These are phyloP conservation scores for Meyerozyma athensensis DNA, from an alignment of 1,139 yeast genomes.

Conservation along the genomic window DNA sequence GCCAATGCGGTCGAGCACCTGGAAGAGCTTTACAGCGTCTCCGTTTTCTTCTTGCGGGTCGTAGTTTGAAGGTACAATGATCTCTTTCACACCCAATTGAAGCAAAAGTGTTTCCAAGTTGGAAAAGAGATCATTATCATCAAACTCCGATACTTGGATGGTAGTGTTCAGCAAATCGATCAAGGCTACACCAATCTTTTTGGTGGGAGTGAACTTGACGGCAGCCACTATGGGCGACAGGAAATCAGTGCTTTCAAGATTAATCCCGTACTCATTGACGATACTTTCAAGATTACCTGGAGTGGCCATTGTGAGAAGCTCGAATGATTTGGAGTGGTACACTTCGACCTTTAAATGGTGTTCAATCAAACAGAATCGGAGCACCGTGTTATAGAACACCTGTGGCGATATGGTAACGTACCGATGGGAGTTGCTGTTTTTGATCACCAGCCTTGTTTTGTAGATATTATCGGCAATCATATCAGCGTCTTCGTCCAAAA, in stretches of 20 bases:
- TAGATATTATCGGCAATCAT: conserved; percentile 79
- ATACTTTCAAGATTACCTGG: conserved; percentile 77
- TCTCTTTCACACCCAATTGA: conserved; percentile 86
- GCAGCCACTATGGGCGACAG: conserved; percentile 75
- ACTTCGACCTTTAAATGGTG: conserved; percentile 74
- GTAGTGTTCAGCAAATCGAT: conserved; percentile 66
- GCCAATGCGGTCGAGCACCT: conserved; percentile 65
- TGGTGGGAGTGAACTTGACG: conserved; percentile 44
- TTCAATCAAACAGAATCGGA: conserved; percentile 64
- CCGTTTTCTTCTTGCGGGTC: conserved; percentile 30
- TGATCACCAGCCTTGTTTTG: conserved; percentile 76
- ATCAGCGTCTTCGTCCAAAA: conserved; percentile 73
- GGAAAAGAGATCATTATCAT: conserved; percentile 82
- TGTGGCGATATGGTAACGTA: conserved; percentile 77
- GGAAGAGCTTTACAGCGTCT: conserved; percentile 47
- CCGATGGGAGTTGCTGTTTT: conserved; percentile 49
- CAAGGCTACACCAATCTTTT: conserved; percentile 71
- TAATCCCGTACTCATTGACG: conserved; percentile 38
- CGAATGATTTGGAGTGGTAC: conserved; percentile 58
- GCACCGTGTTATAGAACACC: conserved; percentile 57
- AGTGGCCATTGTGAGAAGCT: conserved; percentile 59
- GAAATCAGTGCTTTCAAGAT: conserved; percentile 61
- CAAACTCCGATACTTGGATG: conserved; percentile 73
- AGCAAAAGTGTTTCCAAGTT: conserved; percentile 81
- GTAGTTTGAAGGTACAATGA: conserved; percentile 52